Evolutionary conservation across 1,284 basidiomycete genomes (phyloP), one percentile per base, ranked within the genome.

Genomic region (Austropuccinia psidii): DNA sequence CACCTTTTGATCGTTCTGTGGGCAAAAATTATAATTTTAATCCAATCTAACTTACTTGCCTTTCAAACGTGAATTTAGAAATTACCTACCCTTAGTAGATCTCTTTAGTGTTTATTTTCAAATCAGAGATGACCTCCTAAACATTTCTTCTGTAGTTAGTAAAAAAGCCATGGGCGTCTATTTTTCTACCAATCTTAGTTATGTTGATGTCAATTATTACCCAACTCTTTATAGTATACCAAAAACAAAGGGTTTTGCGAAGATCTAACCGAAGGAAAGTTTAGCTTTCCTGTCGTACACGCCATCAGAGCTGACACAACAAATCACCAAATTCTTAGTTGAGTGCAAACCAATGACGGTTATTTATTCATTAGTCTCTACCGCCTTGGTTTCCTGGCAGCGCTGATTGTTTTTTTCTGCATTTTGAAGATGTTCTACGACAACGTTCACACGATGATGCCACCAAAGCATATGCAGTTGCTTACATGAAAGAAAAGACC

Each of bases 41-140:
- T 11, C 9, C 8, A 17, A 9, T 8, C 24, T 13, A 21, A 15
- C 9, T 11, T 27, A 9, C 24, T 27, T 15, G 11, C 9, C 50
- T 52, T 13, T 61, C 1, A 45, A 45, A 13, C 29, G 19, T 64
- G n/a, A n/a, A n/a, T 17, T 35, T 75, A 96, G 93, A 21, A 87
- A 95, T 80, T 95, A 90, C 76, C 86, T 97, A 0, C 93, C 93
- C 0, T 85, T 98, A 1, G 91, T 95, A 73, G 97, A 97, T 80
- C 85, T 98, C 11, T 90, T 98, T 76, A 93, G 95, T 1, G 86
- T 98, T 17, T 90, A 88, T 78, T 98, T 95, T 80, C 96, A 98
- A 81, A 96, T 99, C 76, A 84, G 94, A 29, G 96, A 99, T 80
- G 95, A 99, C 80, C 92, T 95, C 75, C 91, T 96, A 89, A 98